Conservation (phyloP, 495 filamentous ascomycete species). For the Penicillium parvum region DNA sequence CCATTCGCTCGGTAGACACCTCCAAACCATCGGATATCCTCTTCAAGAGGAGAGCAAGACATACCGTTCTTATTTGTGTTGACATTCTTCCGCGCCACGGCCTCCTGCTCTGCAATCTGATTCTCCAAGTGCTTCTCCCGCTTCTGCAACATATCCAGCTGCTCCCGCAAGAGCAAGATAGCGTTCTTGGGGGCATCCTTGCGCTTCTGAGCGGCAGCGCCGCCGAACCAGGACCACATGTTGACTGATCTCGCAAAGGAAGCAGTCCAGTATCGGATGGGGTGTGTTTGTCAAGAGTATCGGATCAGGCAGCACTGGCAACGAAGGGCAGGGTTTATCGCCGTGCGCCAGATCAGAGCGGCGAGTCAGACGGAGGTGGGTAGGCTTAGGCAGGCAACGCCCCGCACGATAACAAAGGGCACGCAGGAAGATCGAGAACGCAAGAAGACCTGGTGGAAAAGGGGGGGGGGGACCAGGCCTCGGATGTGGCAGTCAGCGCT, state of each 20-base stretch:
- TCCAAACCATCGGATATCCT: too few species aligned
- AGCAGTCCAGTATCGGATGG: background rate
- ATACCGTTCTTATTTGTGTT: slow-evolving; percentile 85
- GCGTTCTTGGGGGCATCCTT: slow-evolving; percentile 97
- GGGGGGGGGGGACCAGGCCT: background rate
- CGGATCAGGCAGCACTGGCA: slow-evolving; percentile 13
- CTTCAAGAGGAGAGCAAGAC: slow-evolving; percentile 15
- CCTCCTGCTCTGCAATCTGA: slow-evolving; percentile 92
- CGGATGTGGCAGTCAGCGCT: too few species aligned
- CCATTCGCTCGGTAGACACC: too few species aligned
- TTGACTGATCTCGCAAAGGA: background rate
- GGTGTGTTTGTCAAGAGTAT: background rate
- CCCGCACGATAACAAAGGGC: background rate
- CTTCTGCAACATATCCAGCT: slow-evolving; percentile 97
- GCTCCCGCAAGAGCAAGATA: slow-evolving; percentile 79
- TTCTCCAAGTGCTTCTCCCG: slow-evolving; percentile 84
- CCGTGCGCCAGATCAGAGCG: slow-evolving; percentile 7
- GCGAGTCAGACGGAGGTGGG: slow-evolving; percentile 20
- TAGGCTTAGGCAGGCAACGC: slow-evolving; percentile 26
- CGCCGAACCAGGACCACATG: slow-evolving; percentile 86
- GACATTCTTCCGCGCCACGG: slow-evolving; percentile 84
- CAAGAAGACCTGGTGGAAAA: background rate
- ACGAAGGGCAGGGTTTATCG: slow-evolving; percentile 3
- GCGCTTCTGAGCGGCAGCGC: slow-evolving; percentile 71
- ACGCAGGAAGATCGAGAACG: background rate